phyloP scores from a whole-genome alignment of 345 rosid genomes.

The Combretum micranthum region DNA sequence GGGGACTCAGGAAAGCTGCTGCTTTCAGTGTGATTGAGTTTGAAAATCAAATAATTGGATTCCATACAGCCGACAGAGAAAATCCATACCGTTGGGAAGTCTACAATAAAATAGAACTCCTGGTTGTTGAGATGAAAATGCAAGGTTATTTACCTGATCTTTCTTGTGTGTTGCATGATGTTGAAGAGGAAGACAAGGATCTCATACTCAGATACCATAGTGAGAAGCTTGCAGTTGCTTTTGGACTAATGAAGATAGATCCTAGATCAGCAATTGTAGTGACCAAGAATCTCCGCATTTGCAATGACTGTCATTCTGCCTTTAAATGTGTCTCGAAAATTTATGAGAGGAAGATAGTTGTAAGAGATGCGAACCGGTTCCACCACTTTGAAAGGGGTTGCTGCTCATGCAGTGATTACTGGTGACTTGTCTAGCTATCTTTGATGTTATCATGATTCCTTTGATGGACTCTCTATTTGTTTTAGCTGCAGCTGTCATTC shows the following conservation, averaged over 20 bases:
- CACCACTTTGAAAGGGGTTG: slow-evolving; percentile 65
- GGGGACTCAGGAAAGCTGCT: slow-evolving; percentile 55
- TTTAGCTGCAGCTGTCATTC: too few relatives aligned
- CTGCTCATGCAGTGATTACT: slow-evolving; percentile 74
- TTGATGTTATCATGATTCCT: too few relatives aligned
- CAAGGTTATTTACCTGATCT: slow-evolving; percentile 59
- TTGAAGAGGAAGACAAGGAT: slow-evolving; percentile 79
- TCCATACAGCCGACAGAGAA: slow-evolving; percentile 55
- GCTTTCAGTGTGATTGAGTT: slow-evolving; percentile 65
- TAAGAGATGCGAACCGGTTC: slow-evolving; percentile 70
- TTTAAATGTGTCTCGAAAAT: slow-evolving; percentile 65
- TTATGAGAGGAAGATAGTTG: slow-evolving; percentile 51
- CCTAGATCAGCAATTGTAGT: slow-evolving; percentile 51
- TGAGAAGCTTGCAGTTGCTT: slow-evolving; percentile 76
- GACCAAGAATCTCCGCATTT: slow-evolving; percentile 67
- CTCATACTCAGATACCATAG: slow-evolving; percentile 55
- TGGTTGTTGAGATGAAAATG: slow-evolving; percentile 52
- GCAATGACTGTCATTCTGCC: slow-evolving; percentile 64
- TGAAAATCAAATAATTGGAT: slow-evolving; percentile 45
- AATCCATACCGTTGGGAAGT: slow-evolving; percentile 53
- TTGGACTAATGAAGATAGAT: slow-evolving; percentile 54
- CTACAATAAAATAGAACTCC: slow-evolving; percentile 39
- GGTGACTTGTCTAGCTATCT: slow-evolving; percentile 24
- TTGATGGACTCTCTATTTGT: too few relatives aligned
- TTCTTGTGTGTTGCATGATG: slow-evolving; percentile 53